These are phyloP conservation scores for Corrigiola litoralis DNA, from an alignment of 179 eudicot species.

Conservation along the genomic window DNA sequence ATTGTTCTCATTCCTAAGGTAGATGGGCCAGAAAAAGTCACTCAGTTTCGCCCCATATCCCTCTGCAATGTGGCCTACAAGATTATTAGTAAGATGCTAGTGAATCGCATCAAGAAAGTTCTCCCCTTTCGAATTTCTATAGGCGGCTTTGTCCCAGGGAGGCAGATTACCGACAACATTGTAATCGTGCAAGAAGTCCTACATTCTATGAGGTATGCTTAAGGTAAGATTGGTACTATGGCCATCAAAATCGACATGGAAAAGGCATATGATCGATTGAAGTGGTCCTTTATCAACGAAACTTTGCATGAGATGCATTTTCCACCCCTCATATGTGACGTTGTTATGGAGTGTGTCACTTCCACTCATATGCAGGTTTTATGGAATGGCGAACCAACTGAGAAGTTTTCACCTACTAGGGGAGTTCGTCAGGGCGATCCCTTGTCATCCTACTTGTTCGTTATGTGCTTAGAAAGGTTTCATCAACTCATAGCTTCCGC, in stretches of 20 bases:
- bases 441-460: conserved; percentile 14
- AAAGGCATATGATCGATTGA: not conserved
- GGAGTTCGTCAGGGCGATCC: conserved; percentile 14
- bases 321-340: not conserved
- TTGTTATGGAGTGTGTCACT: not conserved
- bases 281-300: not conserved
- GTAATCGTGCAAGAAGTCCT: not conserved
- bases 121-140: not conserved
- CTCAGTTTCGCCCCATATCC: not conserved
- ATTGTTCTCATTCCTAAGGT: not conserved
- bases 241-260: conserved; percentile 2
- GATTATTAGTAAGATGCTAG: not conserved
- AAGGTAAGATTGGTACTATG: not conserved
- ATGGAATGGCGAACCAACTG: not conserved
- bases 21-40: not conserved
- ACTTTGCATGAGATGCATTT: not conserved
- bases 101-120: not conserved
- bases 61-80: not conserved
- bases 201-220: not conserved
- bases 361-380: not conserved
- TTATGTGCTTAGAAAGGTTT: conserved; percentile 4
- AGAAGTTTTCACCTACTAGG: not conserved
- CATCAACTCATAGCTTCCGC: too few relatives aligned
- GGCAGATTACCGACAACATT: not conserved
- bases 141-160: not conserved